A percentile compares a stretch with the other conserved stretches of the same genome.
phyloP scores from a whole-genome alignment of 2,329 filamentous ascomycete species.

The Pseudocercospora musae region DNA sequence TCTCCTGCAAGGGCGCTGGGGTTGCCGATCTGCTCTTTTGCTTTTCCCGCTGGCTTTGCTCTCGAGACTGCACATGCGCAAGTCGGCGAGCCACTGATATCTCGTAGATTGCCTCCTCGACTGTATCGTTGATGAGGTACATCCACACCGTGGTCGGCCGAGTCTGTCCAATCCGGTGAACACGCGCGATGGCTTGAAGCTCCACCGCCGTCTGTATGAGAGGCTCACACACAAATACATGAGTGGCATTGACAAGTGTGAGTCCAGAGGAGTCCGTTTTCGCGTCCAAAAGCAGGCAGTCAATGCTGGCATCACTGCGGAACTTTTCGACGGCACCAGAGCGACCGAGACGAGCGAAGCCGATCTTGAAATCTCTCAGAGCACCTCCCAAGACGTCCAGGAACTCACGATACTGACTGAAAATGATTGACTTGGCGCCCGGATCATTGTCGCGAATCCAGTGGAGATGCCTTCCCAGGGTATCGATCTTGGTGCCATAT shows the following conservation, averaged over 20 bases:
- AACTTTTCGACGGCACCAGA: slow-evolving; percentile 70
- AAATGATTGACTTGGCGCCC: slow-evolving; percentile 88
- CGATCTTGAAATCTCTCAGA: slow-evolving; percentile 69
- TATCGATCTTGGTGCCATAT: slow-evolving; percentile 90
- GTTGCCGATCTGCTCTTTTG: slow-evolving; percentile 29
- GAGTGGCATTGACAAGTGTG: slow-evolving; percentile 87
- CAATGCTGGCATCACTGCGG: slow-evolving; percentile 66
- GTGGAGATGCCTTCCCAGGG: slow-evolving; percentile 65
- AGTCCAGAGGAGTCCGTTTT: slow-evolving; percentile 84
- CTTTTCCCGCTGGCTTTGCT: slow-evolving; percentile 25
- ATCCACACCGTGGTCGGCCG: slow-evolving; percentile 91
- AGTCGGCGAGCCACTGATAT: slow-evolving; percentile 76
- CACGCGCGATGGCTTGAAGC: slow-evolving; percentile 88
- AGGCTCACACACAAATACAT: slow-evolving; percentile 93
- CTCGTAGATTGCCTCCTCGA: slow-evolving; percentile 89
- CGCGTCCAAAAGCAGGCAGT: slow-evolving; percentile 86
- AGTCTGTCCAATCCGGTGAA: slow-evolving; percentile 89
- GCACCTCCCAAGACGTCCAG: slow-evolving; percentile 69
- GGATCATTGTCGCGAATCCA: slow-evolving; percentile 83
- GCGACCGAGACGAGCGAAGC: slow-evolving; percentile 66
- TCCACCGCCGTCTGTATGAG: slow-evolving; percentile 91
- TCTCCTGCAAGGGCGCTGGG: slow-evolving; percentile 42
- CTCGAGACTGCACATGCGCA: slow-evolving; percentile 61
- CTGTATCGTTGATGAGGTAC: slow-evolving; percentile 85
- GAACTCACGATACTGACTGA: slow-evolving; percentile 85